Percentiles rank a stretch among this genome's conserved stretches.
Evolutionary conservation across 2,329 filamentous ascomycete species (phyloP).

Genomic region (Colletotrichum karsti): DNA sequence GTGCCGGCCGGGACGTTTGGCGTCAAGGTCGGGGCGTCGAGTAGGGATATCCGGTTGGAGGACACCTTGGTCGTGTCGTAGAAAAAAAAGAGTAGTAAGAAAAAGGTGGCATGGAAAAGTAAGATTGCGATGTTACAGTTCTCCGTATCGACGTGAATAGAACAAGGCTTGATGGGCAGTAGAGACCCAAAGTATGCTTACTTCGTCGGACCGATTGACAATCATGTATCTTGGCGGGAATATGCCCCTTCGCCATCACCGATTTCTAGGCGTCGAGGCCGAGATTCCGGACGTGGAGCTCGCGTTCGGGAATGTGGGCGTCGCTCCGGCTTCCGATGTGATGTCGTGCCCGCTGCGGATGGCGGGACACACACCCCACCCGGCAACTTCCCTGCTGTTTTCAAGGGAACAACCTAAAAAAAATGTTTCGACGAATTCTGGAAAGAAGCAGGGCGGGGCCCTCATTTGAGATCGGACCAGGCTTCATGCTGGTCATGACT

Average conservation of each 20-base stretch:
- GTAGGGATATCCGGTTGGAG: conserved; percentile 52
- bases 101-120: neutral
- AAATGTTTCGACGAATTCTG: conserved; percentile 14
- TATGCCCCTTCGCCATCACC: neutral
- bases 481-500: conserved; percentile 10
- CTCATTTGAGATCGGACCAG: neutral
- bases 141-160: neutral
- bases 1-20: conserved; percentile 54
- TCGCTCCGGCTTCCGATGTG: neutral
- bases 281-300: neutral
- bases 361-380: neutral
- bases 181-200: neutral
- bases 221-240: neutral
- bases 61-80: conserved; percentile 31
- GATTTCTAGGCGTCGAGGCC: neutral
- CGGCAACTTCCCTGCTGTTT: neutral
- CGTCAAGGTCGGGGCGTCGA: conserved; percentile 54
- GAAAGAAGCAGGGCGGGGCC: neutral
- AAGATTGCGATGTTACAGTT: neutral
- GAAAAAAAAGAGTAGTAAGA: neutral
- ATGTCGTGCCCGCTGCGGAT: neutral
- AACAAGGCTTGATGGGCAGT: neutral
- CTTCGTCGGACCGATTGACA: neutral
- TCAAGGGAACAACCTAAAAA: neutral
- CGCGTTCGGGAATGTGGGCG: conserved; percentile 16